phyloP scores from a whole-genome alignment of 768 basidiomycete genomes.

The Hydnomerulius pinastri region DNA sequence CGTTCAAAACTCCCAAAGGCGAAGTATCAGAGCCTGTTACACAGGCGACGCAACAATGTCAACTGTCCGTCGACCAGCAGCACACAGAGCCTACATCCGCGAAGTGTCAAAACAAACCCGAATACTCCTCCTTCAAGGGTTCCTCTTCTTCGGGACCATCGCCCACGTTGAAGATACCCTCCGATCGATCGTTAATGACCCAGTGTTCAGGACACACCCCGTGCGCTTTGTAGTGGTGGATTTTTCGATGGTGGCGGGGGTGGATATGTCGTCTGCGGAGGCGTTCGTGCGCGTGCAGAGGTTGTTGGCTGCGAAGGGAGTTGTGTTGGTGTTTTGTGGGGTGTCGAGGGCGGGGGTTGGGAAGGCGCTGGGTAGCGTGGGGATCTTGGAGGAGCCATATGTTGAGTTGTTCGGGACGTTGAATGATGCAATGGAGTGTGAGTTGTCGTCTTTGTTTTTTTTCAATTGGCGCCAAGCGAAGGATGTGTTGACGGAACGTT shows the following conservation, averaged over 20 bases:
- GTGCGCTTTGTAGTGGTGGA: constrained; percentile 92
- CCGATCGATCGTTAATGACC: constrained; percentile 67
- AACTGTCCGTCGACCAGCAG: constrained; percentile 85
- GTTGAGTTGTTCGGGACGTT: constrained; percentile 83
- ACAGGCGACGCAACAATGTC: constrained; percentile 85
- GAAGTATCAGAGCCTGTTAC: constrained; percentile 82
- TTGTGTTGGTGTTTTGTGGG: constrained; percentile 90
- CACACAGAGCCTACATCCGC: constrained; percentile 88
- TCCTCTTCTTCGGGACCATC: constrained; percentile 94
- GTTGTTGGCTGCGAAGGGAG: constrained; percentile 69
- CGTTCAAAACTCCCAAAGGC: constrained; percentile 85
- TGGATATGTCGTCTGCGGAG: constrained; percentile 95
- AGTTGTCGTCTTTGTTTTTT: constrained; percentile 30
- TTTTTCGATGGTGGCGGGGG: constrained; percentile 79
- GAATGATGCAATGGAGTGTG: constrained; percentile 93
- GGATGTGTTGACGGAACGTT: constrained; percentile 5
- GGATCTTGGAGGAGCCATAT: constrained; percentile 70
- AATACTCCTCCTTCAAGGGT: constrained; percentile 88
- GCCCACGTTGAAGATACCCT: constrained; percentile 87
- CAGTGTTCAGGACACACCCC: constrained; percentile 70
- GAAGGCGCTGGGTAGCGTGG: constrained; percentile 74
- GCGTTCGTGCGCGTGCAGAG: constrained; percentile 92
- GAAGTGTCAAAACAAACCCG: constrained; percentile 91
- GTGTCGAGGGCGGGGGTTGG: constrained; percentile 65
- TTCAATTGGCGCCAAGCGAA: not conserved